Base-by-base conservation (phyloP, 495 filamentous ascomycete species). In the Penicillium robsamsonii region DNA sequence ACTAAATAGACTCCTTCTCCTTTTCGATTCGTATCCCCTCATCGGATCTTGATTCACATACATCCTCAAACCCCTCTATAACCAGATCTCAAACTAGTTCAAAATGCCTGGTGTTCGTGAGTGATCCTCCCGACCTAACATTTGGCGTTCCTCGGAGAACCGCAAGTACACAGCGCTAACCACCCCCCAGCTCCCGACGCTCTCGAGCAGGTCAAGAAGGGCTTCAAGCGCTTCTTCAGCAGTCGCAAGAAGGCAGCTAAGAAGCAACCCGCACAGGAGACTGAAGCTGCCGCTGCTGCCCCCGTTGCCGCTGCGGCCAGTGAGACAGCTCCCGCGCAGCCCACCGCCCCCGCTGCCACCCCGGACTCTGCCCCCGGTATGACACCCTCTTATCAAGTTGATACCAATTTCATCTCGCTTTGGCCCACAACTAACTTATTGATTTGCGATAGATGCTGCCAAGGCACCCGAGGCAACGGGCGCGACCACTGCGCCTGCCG, bases 51-150 rank as follows among this genome's bases (percentile, higher is more conserved):
- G 35, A 24, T 31, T 31, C 25, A 15, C 38, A 22, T 37, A 22
- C 22, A n/a, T 27, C 20, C 20, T 17, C 27, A 27, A 15, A 7
- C 24, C 2, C 17, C 27, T 1, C 1, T 12, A 20, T 29, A 11
- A 8, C 29, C 35, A 5, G 2, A 13, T 51, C n/a, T n/a, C 38
- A 43, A 42, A 20, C 10, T 10, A 25, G 9, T 22, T 37, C 31
- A 46, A 46, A 18, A 54, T 54, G 52, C 52, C 52, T 54, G 52
- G 52, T 54, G 52, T 54, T 46, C 52, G 52, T 54, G 27, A 54
- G 52, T 54, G 30, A 18, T 4, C 17, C 30, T 37, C 30, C 22
- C 8, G 20, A 11, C 29, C 11, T 29, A 25, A 31, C 11, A 12
- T 37, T 13, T 18, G 42, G 43, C 18, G 11, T 10, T 27, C 15